Evolutionary conservation across 371 early-diverging fungal species (phyloP).

Genomic region (Mycotypha africana): DNA sequence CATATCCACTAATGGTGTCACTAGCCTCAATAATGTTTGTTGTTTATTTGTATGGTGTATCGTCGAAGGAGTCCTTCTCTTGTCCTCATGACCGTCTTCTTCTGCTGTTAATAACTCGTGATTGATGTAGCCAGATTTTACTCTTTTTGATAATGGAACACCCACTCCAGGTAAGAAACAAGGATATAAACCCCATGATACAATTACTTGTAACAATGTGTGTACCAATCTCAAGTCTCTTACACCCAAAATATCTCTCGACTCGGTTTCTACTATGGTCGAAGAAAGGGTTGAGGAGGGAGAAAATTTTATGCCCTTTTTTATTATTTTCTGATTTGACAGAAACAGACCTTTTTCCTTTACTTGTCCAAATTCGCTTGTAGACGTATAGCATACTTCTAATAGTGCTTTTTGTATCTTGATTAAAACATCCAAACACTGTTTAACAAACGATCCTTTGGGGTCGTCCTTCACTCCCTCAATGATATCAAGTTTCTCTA

Average conservation of each 20-base stretch:
- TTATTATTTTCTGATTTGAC: conserved; percentile 4
- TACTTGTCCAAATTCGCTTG: no score
- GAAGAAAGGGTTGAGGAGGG: no score
- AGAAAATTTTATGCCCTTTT: no score
- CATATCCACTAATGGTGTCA: conserved; percentile 22
- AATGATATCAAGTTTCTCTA: conserved; percentile 7
- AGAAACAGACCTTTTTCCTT: no score
- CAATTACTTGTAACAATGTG: conserved; percentile 59
- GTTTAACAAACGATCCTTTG: conserved; percentile 18
- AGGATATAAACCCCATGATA: conserved; percentile 69
- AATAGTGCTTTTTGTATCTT: conserved; percentile 22
- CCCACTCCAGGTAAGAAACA: conserved; percentile 63
- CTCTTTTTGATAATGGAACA: conserved; percentile 56
- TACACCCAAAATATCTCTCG: conserved; percentile 57
- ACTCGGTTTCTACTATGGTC: no score
- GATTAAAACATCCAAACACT: conserved; percentile 21
- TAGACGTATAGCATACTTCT: no score
- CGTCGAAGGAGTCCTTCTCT: background rate
- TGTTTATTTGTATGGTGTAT: no score
- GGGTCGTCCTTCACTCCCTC: conserved; percentile 7
- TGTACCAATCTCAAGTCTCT: conserved; percentile 59
- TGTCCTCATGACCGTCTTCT: conserved; percentile 8
- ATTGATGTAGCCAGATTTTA: conserved; percentile 46
- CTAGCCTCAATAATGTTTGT: conserved; percentile 1
- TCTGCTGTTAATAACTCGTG: conserved; percentile 20